A percentile compares a stretch with the other conserved stretches of the same genome.
Evolutionary conservation across 345 rosid species (phyloP).

Genomic region (rapeseed (Brassica napus)): Da-Ae NC_063434.1:11815501-11816000

Average conservation of each 20-base stretch:
- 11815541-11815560: background rate
- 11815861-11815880: background rate
- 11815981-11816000: too few species aligned
- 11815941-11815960: background rate
- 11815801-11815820: background rate
- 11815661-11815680: background rate
- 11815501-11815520: background rate
- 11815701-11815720: conserved; percentile 9
- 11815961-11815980: too few species aligned
- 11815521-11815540: background rate
- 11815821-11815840: background rate
- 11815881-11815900: background rate
- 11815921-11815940: background rate
- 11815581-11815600: background rate
- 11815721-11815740: conserved; percentile 20
- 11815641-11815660: background rate
- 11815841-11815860: background rate
- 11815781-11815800: conserved; percentile 1
- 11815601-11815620: conserved; percentile 2
- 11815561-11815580: background rate
- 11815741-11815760: conserved; percentile 1
- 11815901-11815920: background rate
- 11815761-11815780: conserved; percentile 1
- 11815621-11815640: conserved; percentile 8
- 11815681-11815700: background rate